These are phyloP conservation scores for Neurospora sp. DNA, from an alignment of 495 filamentous ascomycete species.

Conservation along the genomic window DNA sequence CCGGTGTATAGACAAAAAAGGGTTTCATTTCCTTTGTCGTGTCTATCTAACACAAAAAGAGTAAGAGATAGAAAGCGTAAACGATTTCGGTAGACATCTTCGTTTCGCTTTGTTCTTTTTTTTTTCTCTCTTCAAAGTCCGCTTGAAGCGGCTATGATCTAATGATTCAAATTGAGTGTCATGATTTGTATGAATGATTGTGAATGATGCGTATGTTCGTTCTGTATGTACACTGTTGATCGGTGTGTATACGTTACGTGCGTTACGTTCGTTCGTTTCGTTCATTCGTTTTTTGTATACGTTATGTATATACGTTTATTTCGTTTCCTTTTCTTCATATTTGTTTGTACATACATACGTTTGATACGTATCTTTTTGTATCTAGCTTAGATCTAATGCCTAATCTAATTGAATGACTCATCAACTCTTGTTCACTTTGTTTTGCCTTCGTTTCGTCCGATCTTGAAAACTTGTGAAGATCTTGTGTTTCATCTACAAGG, in stretches of 20 bases:
- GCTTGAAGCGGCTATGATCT: slow-evolving; percentile 8
- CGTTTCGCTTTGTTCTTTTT: slow-evolving; percentile 1
- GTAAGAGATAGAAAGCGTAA: slow-evolving; percentile 4
- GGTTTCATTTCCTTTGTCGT: not conserved
- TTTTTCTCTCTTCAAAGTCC: slow-evolving; percentile 5
- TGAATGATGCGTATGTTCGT: slow-evolving; percentile 10
- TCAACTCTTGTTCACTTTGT: not conserved
- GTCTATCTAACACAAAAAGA: not conserved
- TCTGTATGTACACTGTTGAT: slow-evolving; percentile 2
- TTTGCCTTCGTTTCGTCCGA: not conserved
- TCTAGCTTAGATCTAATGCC: not conserved
- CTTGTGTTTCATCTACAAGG: not conserved
- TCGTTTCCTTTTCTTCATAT: not conserved
- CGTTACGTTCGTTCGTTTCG: slow-evolving; percentile 4
- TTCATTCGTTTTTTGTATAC: not conserved
- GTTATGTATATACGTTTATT: slow-evolving; percentile 7
- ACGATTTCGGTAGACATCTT: not conserved
- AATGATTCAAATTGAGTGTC: slow-evolving; percentile 4
- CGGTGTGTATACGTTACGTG: not conserved
- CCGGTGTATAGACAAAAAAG: not conserved
- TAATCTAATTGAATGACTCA: not conserved
- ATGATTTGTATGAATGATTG: slow-evolving; percentile 6
- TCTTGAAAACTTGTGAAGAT: not conserved
- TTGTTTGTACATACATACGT: slow-evolving; percentile 1
- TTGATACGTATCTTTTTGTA: not conserved